These are phyloP conservation scores for Alloteropsis semialata DNA, from an alignment of 176 grass and related monocot genomes.

Conservation along the genomic window DNA sequence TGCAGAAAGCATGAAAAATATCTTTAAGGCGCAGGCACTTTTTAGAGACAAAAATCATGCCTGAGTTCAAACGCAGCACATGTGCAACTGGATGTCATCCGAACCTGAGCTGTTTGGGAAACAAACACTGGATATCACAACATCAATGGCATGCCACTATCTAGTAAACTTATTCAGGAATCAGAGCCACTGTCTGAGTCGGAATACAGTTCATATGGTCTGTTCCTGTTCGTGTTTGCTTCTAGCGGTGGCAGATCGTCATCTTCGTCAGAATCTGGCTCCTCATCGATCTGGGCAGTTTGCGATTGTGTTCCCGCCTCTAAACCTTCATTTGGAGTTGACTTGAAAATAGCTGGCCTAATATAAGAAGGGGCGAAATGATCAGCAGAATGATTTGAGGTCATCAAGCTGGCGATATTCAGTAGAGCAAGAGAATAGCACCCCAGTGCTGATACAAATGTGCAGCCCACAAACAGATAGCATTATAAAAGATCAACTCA, in stretches of 20 bases:
- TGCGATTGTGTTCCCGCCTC: neutral
- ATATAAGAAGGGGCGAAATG: neutral
- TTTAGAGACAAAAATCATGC: no score
- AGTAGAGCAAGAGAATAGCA: neutral
- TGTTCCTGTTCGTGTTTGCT: slow-evolving; percentile 74
- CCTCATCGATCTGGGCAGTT: slow-evolving; percentile 18
- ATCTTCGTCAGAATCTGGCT: slow-evolving; percentile 51
- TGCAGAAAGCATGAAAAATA: no score
- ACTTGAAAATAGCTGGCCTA: slow-evolving; percentile 72
- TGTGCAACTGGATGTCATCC: neutral
- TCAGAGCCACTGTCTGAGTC: slow-evolving; percentile 55
- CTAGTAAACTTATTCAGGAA: slow-evolving; percentile 22
- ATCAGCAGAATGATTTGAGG: neutral
- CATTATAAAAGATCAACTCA: neutral
- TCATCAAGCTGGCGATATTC: neutral
- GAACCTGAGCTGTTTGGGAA: neutral
- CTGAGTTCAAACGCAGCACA: no score
- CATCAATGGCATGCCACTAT: neutral
- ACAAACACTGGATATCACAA: neutral
- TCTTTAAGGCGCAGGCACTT: no score
- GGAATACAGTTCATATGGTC: slow-evolving; percentile 47
- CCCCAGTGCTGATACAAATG: neutral
- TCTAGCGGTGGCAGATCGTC: slow-evolving; percentile 79
- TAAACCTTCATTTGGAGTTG: slow-evolving; percentile 5
- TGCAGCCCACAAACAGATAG: neutral